A percentile compares a stretch with the other conserved stretches of the same genome.
Evolutionary conservation across 2,329 filamentous ascomycete genomes (phyloP).

Genomic region (Pezicula neosporulosa): DNA sequence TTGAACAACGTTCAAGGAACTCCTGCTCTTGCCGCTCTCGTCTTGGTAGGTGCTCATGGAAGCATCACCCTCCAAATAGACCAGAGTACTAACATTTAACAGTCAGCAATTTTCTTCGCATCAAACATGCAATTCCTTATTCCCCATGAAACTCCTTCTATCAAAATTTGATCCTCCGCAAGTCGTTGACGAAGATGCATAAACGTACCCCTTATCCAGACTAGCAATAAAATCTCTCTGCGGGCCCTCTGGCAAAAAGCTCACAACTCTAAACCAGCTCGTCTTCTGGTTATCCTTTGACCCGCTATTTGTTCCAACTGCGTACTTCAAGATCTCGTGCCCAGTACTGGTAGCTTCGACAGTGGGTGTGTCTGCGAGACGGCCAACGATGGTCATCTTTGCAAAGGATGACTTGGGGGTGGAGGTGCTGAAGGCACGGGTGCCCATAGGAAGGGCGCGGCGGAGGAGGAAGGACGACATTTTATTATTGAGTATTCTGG

Average conservation of each 20-base stretch:
- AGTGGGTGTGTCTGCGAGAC: slow-evolving; percentile 79
- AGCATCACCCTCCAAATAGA: slow-evolving; percentile 84
- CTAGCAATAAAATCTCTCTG: slow-evolving; percentile 68
- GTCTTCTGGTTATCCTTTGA: slow-evolving; percentile 67
- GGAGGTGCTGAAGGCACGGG: slow-evolving; percentile 74
- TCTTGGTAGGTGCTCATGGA: slow-evolving; percentile 65
- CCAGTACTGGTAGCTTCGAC: slow-evolving; percentile 66
- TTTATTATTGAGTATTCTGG: slow-evolving; percentile 3
- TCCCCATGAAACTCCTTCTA: background rate
- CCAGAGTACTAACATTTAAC: slow-evolving; percentile 55
- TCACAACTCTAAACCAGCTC: slow-evolving; percentile 80
- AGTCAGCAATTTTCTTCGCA: background rate
- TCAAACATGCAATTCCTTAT: too few relatives aligned
- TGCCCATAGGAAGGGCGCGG: slow-evolving; percentile 37
- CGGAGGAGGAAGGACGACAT: slow-evolving; percentile 25
- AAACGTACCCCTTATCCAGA: slow-evolving; percentile 80
- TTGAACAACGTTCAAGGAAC: slow-evolving; percentile 68
- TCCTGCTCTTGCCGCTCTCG: slow-evolving; percentile 64
- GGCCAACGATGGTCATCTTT: slow-evolving; percentile 82
- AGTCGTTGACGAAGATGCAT: background rate
- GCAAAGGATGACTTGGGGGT: slow-evolving; percentile 59
- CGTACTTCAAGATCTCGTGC: slow-evolving; percentile 72
- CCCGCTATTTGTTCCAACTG: slow-evolving; percentile 68
- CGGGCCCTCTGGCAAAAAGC: slow-evolving; percentile 66
- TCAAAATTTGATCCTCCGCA: background rate